A percentile compares a stretch with the other conserved stretches of the same genome.
Evolutionary conservation across 2,329 filamentous ascomycete species (phyloP).

Genomic region (Xylaria arbuscula): DNA sequence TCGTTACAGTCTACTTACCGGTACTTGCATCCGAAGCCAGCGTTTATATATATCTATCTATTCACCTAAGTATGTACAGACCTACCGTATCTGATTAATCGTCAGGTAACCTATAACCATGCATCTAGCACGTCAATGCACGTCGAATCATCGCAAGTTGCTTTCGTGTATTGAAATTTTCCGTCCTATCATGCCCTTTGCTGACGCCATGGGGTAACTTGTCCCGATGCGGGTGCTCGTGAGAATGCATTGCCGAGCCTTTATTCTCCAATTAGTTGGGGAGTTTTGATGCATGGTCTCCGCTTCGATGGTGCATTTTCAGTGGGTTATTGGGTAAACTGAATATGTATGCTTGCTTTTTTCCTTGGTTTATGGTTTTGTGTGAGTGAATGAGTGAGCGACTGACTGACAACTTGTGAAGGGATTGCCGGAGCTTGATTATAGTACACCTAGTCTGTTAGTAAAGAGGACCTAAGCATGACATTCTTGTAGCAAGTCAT

Average conservation of each 20-base stretch:
- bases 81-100: not conserved
- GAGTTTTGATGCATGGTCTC: not conserved
- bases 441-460: no score
- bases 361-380: no score
- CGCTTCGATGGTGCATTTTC: not conserved
- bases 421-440: no score
- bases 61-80: not conserved
- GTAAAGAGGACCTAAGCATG: no score
- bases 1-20: not conserved
- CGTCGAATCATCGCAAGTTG: not conserved
- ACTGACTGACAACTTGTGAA: no score
- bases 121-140: not conserved
- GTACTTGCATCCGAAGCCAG: not conserved
- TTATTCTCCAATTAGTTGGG: not conserved
- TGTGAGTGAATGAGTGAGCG: no score
- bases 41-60: not conserved
- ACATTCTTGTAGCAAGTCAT: no score
- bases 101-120: not conserved
- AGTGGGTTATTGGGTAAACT: no score
- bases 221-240: conserved; percentile 22
- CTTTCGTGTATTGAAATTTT: conserved; percentile 14
- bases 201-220: conserved; percentile 16
- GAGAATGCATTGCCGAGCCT: conserved; percentile 28
- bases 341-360: no score
- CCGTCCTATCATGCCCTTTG: conserved; percentile 16